Evolutionary conservation across 371 early-diverging fungal genomes (phyloP).

Genomic region (Mucor lusitanicus): DNA sequence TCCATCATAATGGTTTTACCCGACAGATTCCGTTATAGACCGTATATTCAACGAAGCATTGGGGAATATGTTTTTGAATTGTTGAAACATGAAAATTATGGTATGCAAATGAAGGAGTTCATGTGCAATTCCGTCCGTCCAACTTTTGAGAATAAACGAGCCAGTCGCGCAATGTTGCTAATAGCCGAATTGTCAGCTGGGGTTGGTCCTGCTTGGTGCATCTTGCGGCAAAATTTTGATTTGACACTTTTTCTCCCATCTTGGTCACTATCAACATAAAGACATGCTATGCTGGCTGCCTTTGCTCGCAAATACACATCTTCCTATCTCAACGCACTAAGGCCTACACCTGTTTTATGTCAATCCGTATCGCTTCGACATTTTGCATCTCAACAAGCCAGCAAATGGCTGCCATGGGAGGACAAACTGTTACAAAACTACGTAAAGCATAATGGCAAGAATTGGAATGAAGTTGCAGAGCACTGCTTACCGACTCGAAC

Average conservation of each 20-base stretch:
- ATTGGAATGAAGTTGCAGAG: conserved; percentile 31
- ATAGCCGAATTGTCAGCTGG: neutral
- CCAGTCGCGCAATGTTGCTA: neutral
- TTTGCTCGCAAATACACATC: neutral
- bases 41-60: conserved; percentile 34
- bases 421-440: conserved; percentile 33
- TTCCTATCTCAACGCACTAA: neutral
- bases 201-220: neutral
- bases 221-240: neutral
- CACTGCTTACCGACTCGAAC: conserved; percentile 44
- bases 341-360: neutral
- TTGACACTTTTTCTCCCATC: neutral
- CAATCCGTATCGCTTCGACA: neutral
- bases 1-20: no score
- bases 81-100: conserved; percentile 42
- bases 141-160: neutral
- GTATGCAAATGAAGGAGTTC: neutral
- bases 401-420: conserved; percentile 44
- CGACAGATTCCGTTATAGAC: conserved; percentile 40
- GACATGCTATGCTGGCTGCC: conserved; percentile 2
- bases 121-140: neutral
- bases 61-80: conserved; percentile 48
- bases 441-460: conserved; percentile 34
- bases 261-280: neutral
- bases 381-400: neutral